Percentiles rank a stretch among this genome's conserved stretches.
These are phyloP conservation scores for Sclerotinia subarctica DNA, from an alignment of 2,329 filamentous ascomycete genomes.

Conservation along the genomic window DNA sequence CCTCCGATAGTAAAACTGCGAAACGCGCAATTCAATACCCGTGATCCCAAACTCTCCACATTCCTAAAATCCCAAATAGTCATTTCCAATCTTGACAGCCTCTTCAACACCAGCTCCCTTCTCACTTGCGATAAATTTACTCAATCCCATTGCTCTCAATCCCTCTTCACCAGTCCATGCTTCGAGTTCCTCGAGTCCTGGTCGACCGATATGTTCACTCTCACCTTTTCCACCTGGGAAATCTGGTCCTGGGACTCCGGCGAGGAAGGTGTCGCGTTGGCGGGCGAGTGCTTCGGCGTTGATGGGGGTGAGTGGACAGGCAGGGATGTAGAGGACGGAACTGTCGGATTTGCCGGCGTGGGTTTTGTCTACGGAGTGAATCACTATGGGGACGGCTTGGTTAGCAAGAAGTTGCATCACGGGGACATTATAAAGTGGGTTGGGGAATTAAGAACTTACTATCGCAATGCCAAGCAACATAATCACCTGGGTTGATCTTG, in stretches of 20 bases:
- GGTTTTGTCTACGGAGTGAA: slow-evolving; percentile 75
- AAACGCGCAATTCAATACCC: not conserved
- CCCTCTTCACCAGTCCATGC: slow-evolving; percentile 49
- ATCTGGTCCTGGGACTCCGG: slow-evolving; percentile 64
- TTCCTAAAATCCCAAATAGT: not conserved
- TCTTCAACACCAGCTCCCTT: not conserved
- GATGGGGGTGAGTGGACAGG: slow-evolving; percentile 72
- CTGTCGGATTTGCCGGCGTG: slow-evolving; percentile 72
- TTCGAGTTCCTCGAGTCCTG: slow-evolving; percentile 29
- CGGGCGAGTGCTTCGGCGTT: slow-evolving; percentile 69
- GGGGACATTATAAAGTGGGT: not conserved
- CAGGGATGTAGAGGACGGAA: slow-evolving; percentile 85
- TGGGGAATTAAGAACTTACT: not conserved
- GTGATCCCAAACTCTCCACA: not conserved
- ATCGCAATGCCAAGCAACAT: slow-evolving; percentile 60
- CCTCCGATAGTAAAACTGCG: not conserved
- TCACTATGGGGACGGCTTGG: slow-evolving; percentile 23
- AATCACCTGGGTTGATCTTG: slow-evolving; percentile 62
- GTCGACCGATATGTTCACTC: slow-evolving; percentile 49
- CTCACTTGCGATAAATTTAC: not conserved
- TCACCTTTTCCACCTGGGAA: slow-evolving; percentile 72
- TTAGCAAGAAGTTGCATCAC: not conserved
- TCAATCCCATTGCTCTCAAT: slow-evolving; percentile 56
- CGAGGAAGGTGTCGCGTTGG: slow-evolving; percentile 69
- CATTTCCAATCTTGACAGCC: not conserved